These are phyloP conservation scores for Saccharomycopsis fibuligera DNA, from an alignment of 805 yeast genomes.

Conservation along the genomic window DNA sequence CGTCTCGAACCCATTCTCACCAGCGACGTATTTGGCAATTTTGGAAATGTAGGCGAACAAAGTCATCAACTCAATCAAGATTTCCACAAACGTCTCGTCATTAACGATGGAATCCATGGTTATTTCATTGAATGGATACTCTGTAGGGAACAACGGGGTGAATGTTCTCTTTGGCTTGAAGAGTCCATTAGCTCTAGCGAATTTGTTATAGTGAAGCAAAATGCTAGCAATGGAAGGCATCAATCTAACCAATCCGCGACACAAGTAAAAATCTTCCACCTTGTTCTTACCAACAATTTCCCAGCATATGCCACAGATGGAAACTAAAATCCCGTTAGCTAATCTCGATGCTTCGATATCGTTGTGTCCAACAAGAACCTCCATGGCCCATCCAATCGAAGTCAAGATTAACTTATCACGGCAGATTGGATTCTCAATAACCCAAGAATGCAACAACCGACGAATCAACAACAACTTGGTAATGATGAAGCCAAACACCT, in stretches of 20 bases:
- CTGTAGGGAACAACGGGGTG: conserved; percentile 61
- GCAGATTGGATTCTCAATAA: conserved; percentile 27
- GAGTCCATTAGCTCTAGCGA: conserved; percentile 33
- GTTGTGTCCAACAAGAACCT: conserved; percentile 41
- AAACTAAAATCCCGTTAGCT: conserved; percentile 52
- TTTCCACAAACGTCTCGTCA: conserved; percentile 64
- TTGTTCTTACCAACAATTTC: conserved; percentile 30
- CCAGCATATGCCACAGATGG: conserved; percentile 39
- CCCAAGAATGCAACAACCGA: conserved; percentile 40
- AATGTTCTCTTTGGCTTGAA: conserved; percentile 58
- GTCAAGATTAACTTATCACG: conserved; percentile 38
- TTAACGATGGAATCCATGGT: conserved; percentile 72
- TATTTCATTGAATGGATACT: conserved; percentile 54
- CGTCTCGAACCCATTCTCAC: conserved; percentile 36
- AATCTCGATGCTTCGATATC: conserved; percentile 59
- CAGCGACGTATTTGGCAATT: conserved; percentile 38
- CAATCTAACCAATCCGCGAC: conserved; percentile 44
- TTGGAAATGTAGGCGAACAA: conserved; percentile 52
- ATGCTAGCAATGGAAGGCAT: conserved; percentile 48
- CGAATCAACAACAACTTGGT: conserved; percentile 57
- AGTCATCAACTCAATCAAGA: conserved; percentile 61
- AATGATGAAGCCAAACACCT: conserved; percentile 49
- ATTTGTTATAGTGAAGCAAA: conserved; percentile 47
- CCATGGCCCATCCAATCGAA: conserved; percentile 51
- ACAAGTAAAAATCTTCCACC: conserved; percentile 31